Conservation (phyloP, 176 grass and related monocot species). For the bread wheat (Triticum aestivum) region IWGSC_CS_RefSeq_v2.1 NC_057798.1:42036571-42037070, state of each 20-base stretch:
- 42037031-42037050: no score
- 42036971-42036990: slow-evolving; percentile 61
- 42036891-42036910: slow-evolving; percentile 85
- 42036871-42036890: slow-evolving; percentile 68
- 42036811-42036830: neutral
- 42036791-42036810: neutral
- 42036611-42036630: no score
- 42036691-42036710: no score
- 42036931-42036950: slow-evolving; percentile 56
- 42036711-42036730: neutral
- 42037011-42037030: no score
- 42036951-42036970: slow-evolving; percentile 51
- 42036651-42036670: slow-evolving; percentile 74
- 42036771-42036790: neutral
- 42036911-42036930: slow-evolving; percentile 87
- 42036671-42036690: neutral
- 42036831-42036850: neutral
- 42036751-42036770: neutral
- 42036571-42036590: no score
- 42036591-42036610: no score
- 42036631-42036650: slow-evolving; percentile 90
- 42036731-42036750: neutral
- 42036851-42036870: neutral
- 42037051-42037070: no score
- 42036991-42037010: no score